Evolutionary conservation across 345 rosid genomes (phyloP).

Genomic region (Orychophragmus violaceus): DNA sequence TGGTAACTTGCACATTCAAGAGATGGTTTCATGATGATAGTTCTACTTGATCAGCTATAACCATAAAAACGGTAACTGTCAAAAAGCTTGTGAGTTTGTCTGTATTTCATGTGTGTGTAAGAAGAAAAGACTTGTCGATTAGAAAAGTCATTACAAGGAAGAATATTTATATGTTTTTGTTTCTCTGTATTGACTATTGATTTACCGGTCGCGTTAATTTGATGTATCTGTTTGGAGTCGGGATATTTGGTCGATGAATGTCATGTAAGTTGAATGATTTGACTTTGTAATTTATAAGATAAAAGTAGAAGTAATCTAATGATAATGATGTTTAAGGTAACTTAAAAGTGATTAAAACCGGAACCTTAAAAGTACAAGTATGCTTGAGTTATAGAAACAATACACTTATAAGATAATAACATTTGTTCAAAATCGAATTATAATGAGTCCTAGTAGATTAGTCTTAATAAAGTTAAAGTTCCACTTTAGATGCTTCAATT

Average conservation of each 20-base stretch:
- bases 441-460: too few species aligned
- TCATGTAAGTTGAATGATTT: not conserved
- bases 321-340: too few species aligned
- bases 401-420: too few species aligned
- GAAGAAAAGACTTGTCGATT: not conserved
- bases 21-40: slow-evolving; percentile 49
- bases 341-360: too few species aligned
- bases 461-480: too few species aligned
- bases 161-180: not conserved
- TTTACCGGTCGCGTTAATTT: not conserved
- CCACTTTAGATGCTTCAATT: too few species aligned
- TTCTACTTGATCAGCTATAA: slow-evolving; percentile 26
- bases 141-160: slow-evolving; percentile 7
- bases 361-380: too few species aligned
- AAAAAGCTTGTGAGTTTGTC: not conserved
- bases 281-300: not conserved
- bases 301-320: not conserved
- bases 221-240: not conserved
- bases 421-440: too few species aligned
- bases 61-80: slow-evolving; percentile 12
- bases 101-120: not conserved
- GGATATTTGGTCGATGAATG: not conserved
- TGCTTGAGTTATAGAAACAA: too few species aligned
- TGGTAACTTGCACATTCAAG: slow-evolving; percentile 47
- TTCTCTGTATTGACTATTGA: slow-evolving; percentile 5